Base-by-base conservation (phyloP, 1,139 yeast genomes). In the Saccharomyces hybrid region DNA sequence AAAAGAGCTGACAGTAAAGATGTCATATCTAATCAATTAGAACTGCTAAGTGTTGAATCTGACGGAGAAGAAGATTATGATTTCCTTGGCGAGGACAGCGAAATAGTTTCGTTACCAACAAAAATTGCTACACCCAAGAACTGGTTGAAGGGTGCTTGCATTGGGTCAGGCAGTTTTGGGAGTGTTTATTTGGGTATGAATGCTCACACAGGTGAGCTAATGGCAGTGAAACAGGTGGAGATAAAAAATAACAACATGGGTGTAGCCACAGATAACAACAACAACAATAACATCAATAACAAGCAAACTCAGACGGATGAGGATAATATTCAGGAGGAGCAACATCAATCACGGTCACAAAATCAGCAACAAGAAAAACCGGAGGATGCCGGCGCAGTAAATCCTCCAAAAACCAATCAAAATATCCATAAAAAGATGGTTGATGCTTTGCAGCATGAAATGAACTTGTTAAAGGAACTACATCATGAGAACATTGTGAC, bases 221-320 rank as follows among this genome's bases (percentile, higher is more conserved):
- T 93, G 96, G 99, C 98, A 0, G 97, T 93, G 12, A 93, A 93
- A 65, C 97, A 91, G 68, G 97, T 93, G 0, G 86, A 86, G 48
- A 70, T 90, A 21, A 85, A 88, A 51, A 61, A 67, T 5, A 58
- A 59, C 31, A 57, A 60, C 2, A 55, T 59, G 14, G 47, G 31
- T 3, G 53, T 61, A 0, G 59, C 69, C 55, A 55, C 67, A 59
- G 28, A 56, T 59, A 47, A 59, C 51, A n/a, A 38, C 11, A 12
- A 16, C 8, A 21, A 27, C 51, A 11, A 48, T 19, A 8, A 53
- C 49, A 62, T 62, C 47, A 48, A 32, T 4, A 41, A 47, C 4
- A 48, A 29, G 12, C 64, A 56, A 3, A 34, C 47, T 16, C 51
- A 51, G 4, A 51, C 47, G 26, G 56, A 54, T 26, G 53, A 57